A percentile compares a stretch with the other conserved stretches of the same genome.
These are phyloP conservation scores for Diaporthe citriasiana DNA, from an alignment of 2,329 filamentous ascomycete genomes.

Conservation along the genomic window DNA sequence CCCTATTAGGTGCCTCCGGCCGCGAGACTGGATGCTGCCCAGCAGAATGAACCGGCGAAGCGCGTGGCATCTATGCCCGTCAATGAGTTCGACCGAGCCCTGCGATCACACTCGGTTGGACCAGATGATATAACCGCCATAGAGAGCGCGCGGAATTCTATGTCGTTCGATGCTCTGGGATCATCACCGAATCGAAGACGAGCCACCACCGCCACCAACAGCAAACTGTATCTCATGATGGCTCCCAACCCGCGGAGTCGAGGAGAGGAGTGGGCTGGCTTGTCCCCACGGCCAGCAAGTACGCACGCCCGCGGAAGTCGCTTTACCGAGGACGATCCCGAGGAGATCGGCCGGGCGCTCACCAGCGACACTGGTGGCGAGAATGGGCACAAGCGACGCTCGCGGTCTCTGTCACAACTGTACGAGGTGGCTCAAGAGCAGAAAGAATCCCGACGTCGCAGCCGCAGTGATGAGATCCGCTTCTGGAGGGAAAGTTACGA, in stretches of 20 bases:
- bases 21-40: conserved; percentile 13
- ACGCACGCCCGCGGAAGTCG: conserved; percentile 65
- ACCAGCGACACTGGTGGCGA: conserved; percentile 62
- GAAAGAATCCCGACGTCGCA: conserved; percentile 59
- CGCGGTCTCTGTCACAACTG: conserved; percentile 71
- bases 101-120: conserved; percentile 73
- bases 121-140: conserved; percentile 68
- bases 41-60: conserved; percentile 58
- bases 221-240: conserved; percentile 53
- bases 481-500: conserved; percentile 75
- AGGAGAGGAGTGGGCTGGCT: conserved; percentile 64
- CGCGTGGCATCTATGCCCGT: conserved; percentile 72
- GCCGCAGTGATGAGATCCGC: conserved; percentile 73
- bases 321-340: conserved; percentile 58
- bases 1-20: conserved; percentile 37
- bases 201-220: conserved; percentile 57
- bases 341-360: conserved; percentile 74
- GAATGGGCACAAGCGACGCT: conserved; percentile 65
- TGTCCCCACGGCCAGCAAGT: conserved; percentile 74
- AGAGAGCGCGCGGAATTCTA: conserved; percentile 67
- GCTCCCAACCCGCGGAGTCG: conserved; percentile 51
- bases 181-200: conserved; percentile 54
- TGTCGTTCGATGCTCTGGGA: conserved; percentile 58
- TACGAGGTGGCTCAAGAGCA: conserved; percentile 55
- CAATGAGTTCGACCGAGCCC: conserved; percentile 71